phyloP scores from a whole-genome alignment of 306 rosid species.

The Phaseolus lunatus region DNA sequence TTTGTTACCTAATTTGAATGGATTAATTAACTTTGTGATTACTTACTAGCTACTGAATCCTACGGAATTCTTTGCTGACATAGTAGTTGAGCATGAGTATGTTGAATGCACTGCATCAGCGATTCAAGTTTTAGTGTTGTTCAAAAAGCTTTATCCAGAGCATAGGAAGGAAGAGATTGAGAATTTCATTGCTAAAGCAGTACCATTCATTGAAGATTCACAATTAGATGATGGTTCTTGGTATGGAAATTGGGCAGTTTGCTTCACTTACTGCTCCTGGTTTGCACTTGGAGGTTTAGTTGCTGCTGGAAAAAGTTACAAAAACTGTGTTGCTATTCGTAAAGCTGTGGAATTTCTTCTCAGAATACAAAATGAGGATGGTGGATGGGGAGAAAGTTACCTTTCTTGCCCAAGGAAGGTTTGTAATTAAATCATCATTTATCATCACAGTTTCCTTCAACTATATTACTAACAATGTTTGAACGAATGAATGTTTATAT shows the following conservation, averaged over 20 bases:
- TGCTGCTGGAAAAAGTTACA: conserved; percentile 57
- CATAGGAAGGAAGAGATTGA: conserved; percentile 2
- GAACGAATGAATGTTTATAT: no score
- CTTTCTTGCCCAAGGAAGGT: conserved; percentile 57
- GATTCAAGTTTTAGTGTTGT: conserved; percentile 47
- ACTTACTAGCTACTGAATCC: not conserved
- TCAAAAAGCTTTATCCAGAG: conserved; percentile 12
- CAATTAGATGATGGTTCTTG: conserved; percentile 47
- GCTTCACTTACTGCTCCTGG: conserved; percentile 62
- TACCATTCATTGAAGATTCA: conserved; percentile 35
- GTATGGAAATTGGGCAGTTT: conserved; percentile 62
- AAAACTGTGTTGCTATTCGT: conserved; percentile 46
- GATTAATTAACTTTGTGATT: not conserved
- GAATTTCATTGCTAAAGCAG: conserved; percentile 39
- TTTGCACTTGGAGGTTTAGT: conserved; percentile 59
- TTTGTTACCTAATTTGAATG: not conserved
- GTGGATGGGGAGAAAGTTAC: conserved; percentile 79
- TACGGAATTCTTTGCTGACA: not conserved
- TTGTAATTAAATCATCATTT: not conserved
- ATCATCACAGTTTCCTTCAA: not conserved
- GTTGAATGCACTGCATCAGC: conserved; percentile 54
- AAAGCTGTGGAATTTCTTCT: conserved; percentile 57
- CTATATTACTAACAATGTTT: not conserved
- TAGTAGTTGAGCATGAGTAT: conserved; percentile 47
- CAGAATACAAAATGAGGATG: conserved; percentile 49